phyloP scores from a whole-genome alignment of 2,329 filamentous ascomycete genomes.

The Fusarium sp. region DNA sequence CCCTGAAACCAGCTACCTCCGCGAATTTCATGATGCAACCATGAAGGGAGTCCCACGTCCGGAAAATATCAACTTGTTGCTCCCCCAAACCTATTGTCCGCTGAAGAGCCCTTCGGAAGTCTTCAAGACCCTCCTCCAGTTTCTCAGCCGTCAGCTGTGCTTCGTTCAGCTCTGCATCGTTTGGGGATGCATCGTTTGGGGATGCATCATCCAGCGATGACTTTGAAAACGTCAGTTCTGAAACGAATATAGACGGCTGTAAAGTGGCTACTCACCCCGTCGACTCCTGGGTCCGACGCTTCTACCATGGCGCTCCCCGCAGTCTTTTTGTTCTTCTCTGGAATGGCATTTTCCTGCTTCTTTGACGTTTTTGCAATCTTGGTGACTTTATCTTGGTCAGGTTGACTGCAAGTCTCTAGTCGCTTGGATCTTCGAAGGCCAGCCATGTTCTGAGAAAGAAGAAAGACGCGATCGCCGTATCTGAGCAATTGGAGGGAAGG shows the following conservation, averaged over 20 bases:
- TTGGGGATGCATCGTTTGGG: not conserved
- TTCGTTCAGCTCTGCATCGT: not conserved
- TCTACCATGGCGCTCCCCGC: not conserved
- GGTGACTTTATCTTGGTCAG: not conserved
- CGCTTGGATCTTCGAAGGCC: not conserved
- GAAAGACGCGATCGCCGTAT: not conserved
- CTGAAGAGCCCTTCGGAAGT: not conserved
- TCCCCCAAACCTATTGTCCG: accelerated
- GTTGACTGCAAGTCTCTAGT: not conserved
- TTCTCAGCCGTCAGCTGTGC: too few species aligned
- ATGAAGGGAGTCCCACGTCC: accelerated
- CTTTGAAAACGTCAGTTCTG: not conserved
- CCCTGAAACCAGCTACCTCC: accelerated
- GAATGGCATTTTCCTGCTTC: accelerated
- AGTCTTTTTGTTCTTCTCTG: accelerated
- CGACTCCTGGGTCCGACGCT: accelerated
- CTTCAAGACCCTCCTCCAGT: not conserved
- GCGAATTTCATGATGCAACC: not conserved
- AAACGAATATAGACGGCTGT: not conserved
- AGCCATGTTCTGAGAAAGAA: not conserved
- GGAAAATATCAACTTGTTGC: not conserved
- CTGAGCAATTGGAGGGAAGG: not conserved
- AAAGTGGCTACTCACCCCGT: not conserved
- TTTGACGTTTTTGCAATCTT: not conserved
- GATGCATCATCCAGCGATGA: not conserved